Percentiles rank a stretch among this genome's conserved stretches.
Evolutionary conservation across 345 rosid species (phyloP).

Genomic region (Psidium guajava): DNA sequence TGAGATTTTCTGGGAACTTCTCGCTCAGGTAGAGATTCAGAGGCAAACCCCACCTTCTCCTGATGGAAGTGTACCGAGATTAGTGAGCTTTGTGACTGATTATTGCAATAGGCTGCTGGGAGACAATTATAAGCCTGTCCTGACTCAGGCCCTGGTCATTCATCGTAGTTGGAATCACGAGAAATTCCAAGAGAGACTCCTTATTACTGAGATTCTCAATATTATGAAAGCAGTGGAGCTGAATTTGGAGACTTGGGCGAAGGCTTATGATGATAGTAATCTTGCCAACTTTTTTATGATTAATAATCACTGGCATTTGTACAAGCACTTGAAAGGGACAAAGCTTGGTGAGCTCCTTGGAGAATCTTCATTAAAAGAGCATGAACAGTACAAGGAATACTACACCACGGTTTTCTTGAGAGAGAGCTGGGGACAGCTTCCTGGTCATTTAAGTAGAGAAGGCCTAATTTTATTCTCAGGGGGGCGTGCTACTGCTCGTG

Average conservation of each 20-base stretch:
- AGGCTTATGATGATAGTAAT: conserved; percentile 56
- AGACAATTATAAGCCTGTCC: conserved; percentile 65
- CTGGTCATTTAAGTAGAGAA: conserved; percentile 83
- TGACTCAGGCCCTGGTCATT: conserved; percentile 71
- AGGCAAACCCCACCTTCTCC: conserved; percentile 69
- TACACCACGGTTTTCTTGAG: conserved; percentile 51
- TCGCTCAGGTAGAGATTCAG: conserved; percentile 82
- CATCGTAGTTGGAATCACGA: conserved; percentile 94
- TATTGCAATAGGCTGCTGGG: conserved; percentile 86
- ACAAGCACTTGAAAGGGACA: conserved; percentile 80
- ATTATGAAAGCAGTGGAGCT: conserved; percentile 62
- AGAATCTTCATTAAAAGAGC: conserved; percentile 76
- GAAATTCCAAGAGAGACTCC: conserved; percentile 77
- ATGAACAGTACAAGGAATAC: conserved; percentile 75
- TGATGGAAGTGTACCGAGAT: conserved; percentile 73
- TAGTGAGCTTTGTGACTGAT: conserved; percentile 76
- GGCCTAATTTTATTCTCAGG: conserved; percentile 94
- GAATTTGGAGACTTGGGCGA: conserved; percentile 73
- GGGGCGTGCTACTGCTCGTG: conserved; percentile 98
- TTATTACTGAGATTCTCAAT: conserved; percentile 54
- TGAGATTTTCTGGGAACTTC: conserved; percentile 94
- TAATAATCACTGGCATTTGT: conserved; percentile 89
- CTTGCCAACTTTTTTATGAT: conserved; percentile 66
- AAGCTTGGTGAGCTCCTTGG: conserved; percentile 68
- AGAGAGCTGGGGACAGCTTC: conserved; percentile 93